Evolutionary conservation across 345 rosid species (phyloP), one percentile per base, ranked within the genome.

Genomic region (Sisymbrium irio): DNA sequence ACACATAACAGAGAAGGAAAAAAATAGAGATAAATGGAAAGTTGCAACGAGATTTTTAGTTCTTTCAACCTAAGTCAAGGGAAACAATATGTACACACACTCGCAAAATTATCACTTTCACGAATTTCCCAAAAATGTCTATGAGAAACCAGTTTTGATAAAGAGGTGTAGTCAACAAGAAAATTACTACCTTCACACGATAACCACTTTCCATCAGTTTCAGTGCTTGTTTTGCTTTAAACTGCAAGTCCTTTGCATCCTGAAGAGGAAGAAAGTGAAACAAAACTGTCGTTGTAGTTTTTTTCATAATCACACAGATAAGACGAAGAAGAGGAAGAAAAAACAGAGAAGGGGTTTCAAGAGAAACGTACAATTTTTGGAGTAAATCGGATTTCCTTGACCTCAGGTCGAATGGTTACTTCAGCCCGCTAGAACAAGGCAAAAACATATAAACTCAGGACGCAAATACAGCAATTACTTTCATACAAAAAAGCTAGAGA

Each of bases 191-290:
- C 98, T 89, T 93, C 72, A 93, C 97, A 41, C 94, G 85, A 59
- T 93, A 93, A 51, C 98, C 97, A 41, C 82, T 84, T 69, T 93
- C 91, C 84, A 91, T 81, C 76, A 91, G 72, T 78, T 91, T 81
- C 77, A 76, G 73, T 45, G 84, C 82, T 14, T 78, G 72, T 45
- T 86, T 85, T 59, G 97, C 91, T 82, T 93, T 93, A 62, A 83
- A 79, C 80, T 88, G 47, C 46, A 93, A 83, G 82, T 93, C 98
- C 19, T 89, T 91, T 36, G 67, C 78, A 72, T 89, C 97, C 96
- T 93, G 84, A 80, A 82, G 64, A 77, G 47, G 67, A 36, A 58
- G 15, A 55, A 61, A 17, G n/a, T 40, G 3, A 59, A 64, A 50
- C 27, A 25, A 63, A 14, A 45, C 8, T 27, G 17, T 60, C 54